Percentiles rank a stretch among this genome's conserved stretches.
Evolutionary conservation across 2,329 filamentous ascomycete species (phyloP).

Genomic region (Fusarium phyllophilum): DNA sequence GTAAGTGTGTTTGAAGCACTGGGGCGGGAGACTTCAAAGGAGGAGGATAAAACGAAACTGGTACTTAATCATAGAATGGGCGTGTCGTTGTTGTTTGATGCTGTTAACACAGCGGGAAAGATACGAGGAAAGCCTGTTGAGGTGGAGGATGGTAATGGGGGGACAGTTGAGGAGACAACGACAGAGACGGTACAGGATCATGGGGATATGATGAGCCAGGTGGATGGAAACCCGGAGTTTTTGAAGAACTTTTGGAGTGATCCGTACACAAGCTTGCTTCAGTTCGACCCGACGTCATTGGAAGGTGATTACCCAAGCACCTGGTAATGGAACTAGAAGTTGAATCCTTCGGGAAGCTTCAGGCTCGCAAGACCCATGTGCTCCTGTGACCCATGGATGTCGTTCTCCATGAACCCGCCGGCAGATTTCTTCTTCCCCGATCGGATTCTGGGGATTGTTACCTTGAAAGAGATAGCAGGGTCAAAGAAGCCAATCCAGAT

Average conservation of each 20-base stretch:
- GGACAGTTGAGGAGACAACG: not conserved
- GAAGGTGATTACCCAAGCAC: not conserved
- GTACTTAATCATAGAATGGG: slow-evolving; percentile 33
- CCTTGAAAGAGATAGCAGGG: slow-evolving; percentile 59
- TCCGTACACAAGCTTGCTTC: slow-evolving; percentile 20
- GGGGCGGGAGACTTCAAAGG: not conserved
- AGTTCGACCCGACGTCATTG: slow-evolving; percentile 6
- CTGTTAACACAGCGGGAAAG: slow-evolving; percentile 14
- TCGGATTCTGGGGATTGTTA: slow-evolving; percentile 23
- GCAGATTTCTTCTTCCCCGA: slow-evolving; percentile 26
- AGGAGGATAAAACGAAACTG: not conserved
- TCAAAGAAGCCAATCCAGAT: slow-evolving; percentile 56
- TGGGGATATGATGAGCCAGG: not conserved
- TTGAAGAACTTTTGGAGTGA: slow-evolving; percentile 28
- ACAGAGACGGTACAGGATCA: not conserved
- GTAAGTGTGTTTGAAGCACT: slow-evolving; percentile 27
- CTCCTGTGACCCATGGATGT: slow-evolving; percentile 39
- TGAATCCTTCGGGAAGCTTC: not conserved
- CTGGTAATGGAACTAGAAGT: not conserved
- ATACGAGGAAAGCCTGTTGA: slow-evolving; percentile 22
- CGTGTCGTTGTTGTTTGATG: slow-evolving; percentile 21
- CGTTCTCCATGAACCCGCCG: slow-evolving; percentile 37
- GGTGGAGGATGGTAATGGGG: not conserved
- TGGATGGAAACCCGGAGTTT: slow-evolving; percentile 2
- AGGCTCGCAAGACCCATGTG: slow-evolving; percentile 31